Percentiles rank a stretch among this genome's conserved stretches.
phyloP scores from a whole-genome alignment of 441 rosid genomes.

The Viola pubescens region DNA sequence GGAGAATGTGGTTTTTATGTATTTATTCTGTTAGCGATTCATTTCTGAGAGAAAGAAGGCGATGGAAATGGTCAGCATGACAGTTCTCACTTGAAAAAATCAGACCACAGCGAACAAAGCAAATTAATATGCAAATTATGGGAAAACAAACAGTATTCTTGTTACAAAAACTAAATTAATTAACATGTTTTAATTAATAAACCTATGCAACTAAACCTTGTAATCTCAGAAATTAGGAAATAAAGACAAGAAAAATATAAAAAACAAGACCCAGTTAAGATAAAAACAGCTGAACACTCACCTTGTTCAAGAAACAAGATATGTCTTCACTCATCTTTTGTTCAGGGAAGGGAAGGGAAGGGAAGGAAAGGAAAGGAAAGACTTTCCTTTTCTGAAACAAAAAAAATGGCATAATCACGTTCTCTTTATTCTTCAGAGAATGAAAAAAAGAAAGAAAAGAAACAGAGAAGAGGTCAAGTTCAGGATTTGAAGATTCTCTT shows the following conservation, averaged over 20 bases:
- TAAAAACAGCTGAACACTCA: neutral
- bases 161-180: neutral
- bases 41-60: slow-evolving; percentile 26
- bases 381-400: neutral
- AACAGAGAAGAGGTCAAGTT: neutral
- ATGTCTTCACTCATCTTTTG: too few relatives aligned
- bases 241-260: neutral
- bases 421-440: neutral
- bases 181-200: too few relatives aligned
- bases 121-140: slow-evolving; percentile 2
- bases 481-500: neutral
- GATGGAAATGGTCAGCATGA: slow-evolving; percentile 23
- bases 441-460: neutral
- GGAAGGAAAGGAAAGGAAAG: neutral
- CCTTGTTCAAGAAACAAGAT: slow-evolving; percentile 3
- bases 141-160: neutral
- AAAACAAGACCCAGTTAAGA: neutral
- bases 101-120: neutral
- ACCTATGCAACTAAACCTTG: neutral
- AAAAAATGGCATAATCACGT: neutral
- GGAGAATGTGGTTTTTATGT: slow-evolving; percentile 3
- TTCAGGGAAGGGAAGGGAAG: neutral
- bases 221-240: neutral
- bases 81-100: slow-evolving; percentile 3
- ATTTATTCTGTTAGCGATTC: slow-evolving; percentile 2